Percentiles rank a stretch among this genome's conserved stretches.
phyloP scores from a whole-genome alignment of 2,329 filamentous ascomycete genomes.

The Aspergillus sp. region DNA sequence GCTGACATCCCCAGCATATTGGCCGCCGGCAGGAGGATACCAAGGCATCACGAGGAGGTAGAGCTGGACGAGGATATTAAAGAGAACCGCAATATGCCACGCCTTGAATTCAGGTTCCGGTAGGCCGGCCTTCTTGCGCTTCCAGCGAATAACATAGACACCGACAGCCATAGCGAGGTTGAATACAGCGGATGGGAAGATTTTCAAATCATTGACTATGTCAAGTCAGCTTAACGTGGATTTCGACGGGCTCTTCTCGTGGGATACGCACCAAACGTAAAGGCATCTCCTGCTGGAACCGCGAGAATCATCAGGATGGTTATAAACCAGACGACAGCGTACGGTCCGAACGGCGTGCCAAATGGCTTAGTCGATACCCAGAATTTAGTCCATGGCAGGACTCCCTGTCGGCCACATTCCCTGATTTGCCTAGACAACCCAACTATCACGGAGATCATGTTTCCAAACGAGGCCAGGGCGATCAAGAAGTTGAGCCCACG shows the following conservation, averaged over 20 bases:
- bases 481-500: constrained; percentile 59
- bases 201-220: constrained; percentile 54
- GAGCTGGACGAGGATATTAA: constrained; percentile 59
- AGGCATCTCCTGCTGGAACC: constrained; percentile 63
- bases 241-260: no score
- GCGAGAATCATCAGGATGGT: constrained; percentile 62
- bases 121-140: constrained; percentile 52
- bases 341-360: constrained; percentile 61
- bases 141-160: constrained; percentile 57
- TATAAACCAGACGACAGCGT: constrained; percentile 56
- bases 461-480: constrained; percentile 58
- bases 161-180: constrained; percentile 57
- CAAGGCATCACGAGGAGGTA: constrained; percentile 69
- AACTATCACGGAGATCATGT: constrained; percentile 56
- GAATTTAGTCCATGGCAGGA: constrained; percentile 59
- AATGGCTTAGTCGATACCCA: constrained; percentile 65
- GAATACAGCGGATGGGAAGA: constrained; percentile 62
- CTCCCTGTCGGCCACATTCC: constrained; percentile 62
- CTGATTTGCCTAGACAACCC: constrained; percentile 57
- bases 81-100: constrained; percentile 59
- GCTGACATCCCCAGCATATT: constrained; percentile 62
- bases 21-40: constrained; percentile 64
- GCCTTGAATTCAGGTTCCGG: constrained; percentile 54
- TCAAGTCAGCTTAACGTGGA: background rate
- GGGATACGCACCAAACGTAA: constrained; percentile 48